Evolutionary conservation across 176 grass and related monocot genomes (phyloP), one percentile per base, ranked within the genome.

Genomic region (Metroxylon sagu): DNA sequence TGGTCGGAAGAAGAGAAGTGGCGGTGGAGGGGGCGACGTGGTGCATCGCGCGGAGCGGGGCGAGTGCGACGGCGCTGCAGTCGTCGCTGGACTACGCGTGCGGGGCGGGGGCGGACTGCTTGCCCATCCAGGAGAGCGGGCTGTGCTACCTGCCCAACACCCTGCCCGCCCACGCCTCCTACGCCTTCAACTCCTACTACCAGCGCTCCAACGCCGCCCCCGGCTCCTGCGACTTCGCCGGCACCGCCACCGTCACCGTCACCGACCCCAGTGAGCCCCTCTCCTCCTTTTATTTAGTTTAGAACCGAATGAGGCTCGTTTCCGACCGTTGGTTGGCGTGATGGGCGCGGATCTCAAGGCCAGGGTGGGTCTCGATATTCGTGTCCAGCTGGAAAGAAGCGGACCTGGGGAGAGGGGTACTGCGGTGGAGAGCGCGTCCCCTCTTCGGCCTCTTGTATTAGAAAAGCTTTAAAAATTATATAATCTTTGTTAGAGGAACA

Each of bases 111-210:
- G 89, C 72, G n/a, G 78, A 95, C 78, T 95, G 85, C 65, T 35
- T 61, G 16, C 85, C 89, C 6, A 82, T 95, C 68, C 78, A 70
- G 81, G 3, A 68, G 15, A 57, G 69, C 16, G 89, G 82, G 6
- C 61, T 76, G 25, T 95, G 89, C 85, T 89, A 79, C 71, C 68
- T 85, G 0, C 89, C 89, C 18, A 95, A 89, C 82, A 77, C 85
- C 60, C 64, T 95, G 67, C 65, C 79, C 53, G 81, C 89, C 51
- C 89, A 95, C 74, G 82, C 85, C 64, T 84, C 89, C 71, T 89
- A 89, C 76, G 89, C 89, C 75, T 89, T 85, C 85, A 85, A 89
- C 73, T 72, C 74, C 68, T 26, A 69, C 82, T 95, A 83, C 78
- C 85, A 85, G 82, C 74, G 85, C 18, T 73, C 82, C 19, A 76